Conservation (phyloP, 2,329 filamentous ascomycete species). For the Cordyceps cateniannulata region DNA sequence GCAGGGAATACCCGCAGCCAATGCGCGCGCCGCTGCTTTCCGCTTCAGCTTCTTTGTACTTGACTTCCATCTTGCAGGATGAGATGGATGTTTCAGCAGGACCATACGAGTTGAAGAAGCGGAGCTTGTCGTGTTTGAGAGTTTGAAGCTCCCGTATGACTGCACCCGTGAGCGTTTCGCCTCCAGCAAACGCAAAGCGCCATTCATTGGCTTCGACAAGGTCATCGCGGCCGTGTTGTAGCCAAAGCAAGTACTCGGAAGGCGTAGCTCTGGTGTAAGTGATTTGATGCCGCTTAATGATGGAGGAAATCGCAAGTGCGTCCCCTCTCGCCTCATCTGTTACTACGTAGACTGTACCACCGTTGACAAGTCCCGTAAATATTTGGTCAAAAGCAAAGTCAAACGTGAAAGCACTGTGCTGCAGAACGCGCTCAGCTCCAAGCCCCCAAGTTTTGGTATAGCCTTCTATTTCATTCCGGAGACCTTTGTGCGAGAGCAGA, state of each 20-base stretch:
- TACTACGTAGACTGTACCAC: not conserved
- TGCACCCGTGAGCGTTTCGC: not conserved
- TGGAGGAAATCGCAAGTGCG: not conserved
- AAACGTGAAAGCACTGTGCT: constrained; percentile 3
- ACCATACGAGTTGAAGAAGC: constrained; percentile 4
- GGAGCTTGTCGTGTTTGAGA: not conserved
- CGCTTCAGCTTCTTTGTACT: not conserved
- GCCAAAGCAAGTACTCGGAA: constrained; percentile 1
- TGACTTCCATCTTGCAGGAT: not conserved
- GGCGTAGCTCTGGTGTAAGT: constrained; percentile 8
- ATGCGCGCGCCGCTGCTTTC: not conserved
- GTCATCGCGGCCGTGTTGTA: not conserved
- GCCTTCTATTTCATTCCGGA: not conserved
- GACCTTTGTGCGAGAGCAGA: not conserved
- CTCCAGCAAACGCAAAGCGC: not conserved
- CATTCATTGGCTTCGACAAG: not conserved
- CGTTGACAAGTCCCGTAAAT: not conserved
- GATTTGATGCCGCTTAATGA: not conserved
- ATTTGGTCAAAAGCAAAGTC: constrained; percentile 1
- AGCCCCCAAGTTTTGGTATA: not conserved
- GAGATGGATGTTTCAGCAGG: not conserved
- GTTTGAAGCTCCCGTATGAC: not conserved
- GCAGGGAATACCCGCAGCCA: not conserved
- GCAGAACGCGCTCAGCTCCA: not conserved
- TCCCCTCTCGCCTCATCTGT: not conserved